Evolutionary conservation across 2,329 filamentous ascomycete species (phyloP).

Genomic region (Cephalotrichum gorgonifer): DNA sequence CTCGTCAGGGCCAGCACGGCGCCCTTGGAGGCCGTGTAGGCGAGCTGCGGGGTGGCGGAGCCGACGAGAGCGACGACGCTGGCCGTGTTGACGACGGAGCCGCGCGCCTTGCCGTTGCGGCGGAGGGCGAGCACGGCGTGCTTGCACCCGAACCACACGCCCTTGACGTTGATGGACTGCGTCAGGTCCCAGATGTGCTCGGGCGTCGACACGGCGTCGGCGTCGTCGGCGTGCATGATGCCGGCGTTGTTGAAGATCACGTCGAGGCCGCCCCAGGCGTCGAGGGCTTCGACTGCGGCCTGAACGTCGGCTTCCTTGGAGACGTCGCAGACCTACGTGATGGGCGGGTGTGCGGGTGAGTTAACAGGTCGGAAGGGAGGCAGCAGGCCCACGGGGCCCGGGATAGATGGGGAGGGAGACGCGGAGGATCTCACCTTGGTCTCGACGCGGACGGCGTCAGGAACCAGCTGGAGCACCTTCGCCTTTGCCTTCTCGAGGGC

Average conservation of each 20-base stretch:
- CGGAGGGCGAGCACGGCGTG: slow-evolving; percentile 77
- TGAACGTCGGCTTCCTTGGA: slow-evolving; percentile 75
- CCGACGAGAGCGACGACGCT: slow-evolving; percentile 82
- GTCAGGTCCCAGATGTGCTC: slow-evolving; percentile 93
- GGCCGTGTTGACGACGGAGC: slow-evolving; percentile 85
- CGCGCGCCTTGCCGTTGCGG: slow-evolving; percentile 66
- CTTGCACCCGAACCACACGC: slow-evolving; percentile 94
- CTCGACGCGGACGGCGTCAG: slow-evolving; percentile 49
- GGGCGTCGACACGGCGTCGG: slow-evolving; percentile 70
- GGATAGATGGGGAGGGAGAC: neutral
- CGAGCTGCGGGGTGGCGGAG: slow-evolving; percentile 77
- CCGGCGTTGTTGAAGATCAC: slow-evolving; percentile 97
- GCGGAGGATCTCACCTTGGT: slow-evolving; percentile 30
- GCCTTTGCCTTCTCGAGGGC: slow-evolving; percentile 67
- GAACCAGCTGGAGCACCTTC: slow-evolving; percentile 66
- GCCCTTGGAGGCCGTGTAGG: slow-evolving; percentile 90
- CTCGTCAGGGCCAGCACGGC: slow-evolving; percentile 84
- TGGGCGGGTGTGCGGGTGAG: neutral
- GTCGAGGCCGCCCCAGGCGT: slow-evolving; percentile 79
- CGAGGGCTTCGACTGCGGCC: slow-evolving; percentile 62
- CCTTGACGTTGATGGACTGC: slow-evolving; percentile 92
- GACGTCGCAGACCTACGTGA: slow-evolving; percentile 50
- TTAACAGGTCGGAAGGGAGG: no score
- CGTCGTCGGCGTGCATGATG: slow-evolving; percentile 84
- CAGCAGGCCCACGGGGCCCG: neutral